Evolutionary conservation across 768 basidiomycete genomes (phyloP).

Genomic region (Calvatia gigantea): DNA sequence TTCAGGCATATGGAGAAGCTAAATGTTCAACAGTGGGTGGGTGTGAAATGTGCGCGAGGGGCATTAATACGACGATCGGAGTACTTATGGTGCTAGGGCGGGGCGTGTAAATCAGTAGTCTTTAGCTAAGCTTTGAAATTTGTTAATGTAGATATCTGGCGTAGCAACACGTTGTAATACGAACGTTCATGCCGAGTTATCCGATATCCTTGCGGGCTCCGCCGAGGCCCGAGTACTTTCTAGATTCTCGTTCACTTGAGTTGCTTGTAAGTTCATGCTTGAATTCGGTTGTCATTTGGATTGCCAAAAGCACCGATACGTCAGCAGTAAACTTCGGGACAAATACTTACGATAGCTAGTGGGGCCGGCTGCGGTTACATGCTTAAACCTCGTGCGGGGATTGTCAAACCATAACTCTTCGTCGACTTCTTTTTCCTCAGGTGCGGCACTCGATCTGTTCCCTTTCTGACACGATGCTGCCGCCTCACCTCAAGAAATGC

Average conservation of each 20-base stretch:
- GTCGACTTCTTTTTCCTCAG: background rate
- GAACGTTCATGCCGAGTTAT: background rate
- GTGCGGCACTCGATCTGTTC: too few relatives aligned
- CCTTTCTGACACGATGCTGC: too few relatives aligned
- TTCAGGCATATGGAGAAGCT: background rate
- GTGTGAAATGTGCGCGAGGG: background rate
- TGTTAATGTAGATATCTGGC: background rate
- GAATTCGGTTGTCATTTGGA: background rate
- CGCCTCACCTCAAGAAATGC: too few relatives aligned
- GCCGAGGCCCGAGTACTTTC: background rate
- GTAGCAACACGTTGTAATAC: background rate
- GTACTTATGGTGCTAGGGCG: conserved; percentile 1
- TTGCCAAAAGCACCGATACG: background rate
- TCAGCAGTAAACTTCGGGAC: background rate
- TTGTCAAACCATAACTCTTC: background rate
- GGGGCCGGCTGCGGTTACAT: background rate
- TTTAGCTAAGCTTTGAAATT: background rate
- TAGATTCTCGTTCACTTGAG: background rate
- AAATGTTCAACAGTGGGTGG: background rate
- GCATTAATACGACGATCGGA: background rate
- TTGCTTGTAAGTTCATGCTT: background rate
- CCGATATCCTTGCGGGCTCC: background rate
- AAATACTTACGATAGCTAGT: too few relatives aligned
- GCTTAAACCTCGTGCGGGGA: background rate
- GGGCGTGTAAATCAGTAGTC: background rate